phyloP scores from a whole-genome alignment of 371 early-diverging fungal genomes.

The Syncephalis plumigaleata region DNA sequence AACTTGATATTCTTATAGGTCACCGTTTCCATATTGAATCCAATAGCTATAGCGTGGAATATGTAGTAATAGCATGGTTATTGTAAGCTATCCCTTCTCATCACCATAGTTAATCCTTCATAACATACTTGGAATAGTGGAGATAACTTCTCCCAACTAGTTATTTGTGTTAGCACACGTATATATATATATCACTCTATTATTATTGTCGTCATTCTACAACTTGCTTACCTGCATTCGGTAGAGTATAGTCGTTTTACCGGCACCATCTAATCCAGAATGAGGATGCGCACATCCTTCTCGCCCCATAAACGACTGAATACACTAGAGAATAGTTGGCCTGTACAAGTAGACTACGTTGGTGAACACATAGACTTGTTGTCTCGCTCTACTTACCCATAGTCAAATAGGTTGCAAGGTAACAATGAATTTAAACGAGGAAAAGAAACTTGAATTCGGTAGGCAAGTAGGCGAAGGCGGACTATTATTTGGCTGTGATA shows the following conservation, averaged over 20 bases:
- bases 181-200: neutral
- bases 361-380: no score
- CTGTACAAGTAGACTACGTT: constrained; percentile 16
- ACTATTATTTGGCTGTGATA: no score
- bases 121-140: constrained; percentile 79
- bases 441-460: no score
- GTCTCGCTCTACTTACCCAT: no score
- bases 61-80: neutral
- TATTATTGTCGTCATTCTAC: no score
- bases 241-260: constrained; percentile 97
- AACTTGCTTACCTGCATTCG: constrained; percentile 26
- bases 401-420: no score
- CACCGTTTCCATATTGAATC: constrained; percentile 87
- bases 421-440: no score
- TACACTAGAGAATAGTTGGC: constrained; percentile 30
- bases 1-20: constrained; percentile 95
- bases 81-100: neutral
- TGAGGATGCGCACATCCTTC: constrained; percentile 91
- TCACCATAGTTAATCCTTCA: neutral
- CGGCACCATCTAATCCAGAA: constrained; percentile 97
- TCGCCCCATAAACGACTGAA: constrained; percentile 57
- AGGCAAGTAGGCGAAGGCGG: no score
- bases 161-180: constrained; percentile 3
- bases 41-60: constrained; percentile 24
- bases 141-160: constrained; percentile 88